Conservation (phyloP, 768 basidiomycete species). For the Lactarius psammicola region DNA sequence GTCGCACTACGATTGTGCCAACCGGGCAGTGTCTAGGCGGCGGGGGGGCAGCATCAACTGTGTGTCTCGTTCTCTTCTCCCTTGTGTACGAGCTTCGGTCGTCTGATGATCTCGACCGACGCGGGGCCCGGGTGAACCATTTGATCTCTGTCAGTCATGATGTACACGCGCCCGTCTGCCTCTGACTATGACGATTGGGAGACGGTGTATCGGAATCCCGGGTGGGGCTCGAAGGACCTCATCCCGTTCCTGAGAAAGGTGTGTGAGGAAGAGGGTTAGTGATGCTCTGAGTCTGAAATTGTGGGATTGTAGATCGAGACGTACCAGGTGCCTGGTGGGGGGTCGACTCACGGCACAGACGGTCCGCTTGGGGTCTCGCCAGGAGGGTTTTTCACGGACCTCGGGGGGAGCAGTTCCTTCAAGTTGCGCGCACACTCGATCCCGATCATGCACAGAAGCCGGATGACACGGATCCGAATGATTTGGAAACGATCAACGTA, state of each 20-base stretch:
- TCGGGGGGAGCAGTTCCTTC: constrained; percentile 34
- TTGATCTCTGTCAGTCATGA: constrained; percentile 25
- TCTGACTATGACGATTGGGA: constrained; percentile 71
- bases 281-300: neutral
- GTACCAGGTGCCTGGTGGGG: constrained; percentile 35
- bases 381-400: constrained; percentile 31
- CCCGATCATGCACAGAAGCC: constrained; percentile 25
- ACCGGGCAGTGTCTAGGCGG: constrained; percentile 56
- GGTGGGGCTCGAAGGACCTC: constrained; percentile 58
- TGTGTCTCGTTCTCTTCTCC: constrained; percentile 29
- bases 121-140: too few relatives aligned
- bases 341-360: constrained; percentile 44
- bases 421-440: constrained; percentile 32
- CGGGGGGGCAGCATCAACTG: constrained; percentile 61
- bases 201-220: constrained; percentile 47
- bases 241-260: constrained; percentile 62
- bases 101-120: neutral
- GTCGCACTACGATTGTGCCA: constrained; percentile 45
- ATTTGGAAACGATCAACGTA: constrained; percentile 31
- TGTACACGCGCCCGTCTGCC: constrained; percentile 57
- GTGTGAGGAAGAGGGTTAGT: neutral
- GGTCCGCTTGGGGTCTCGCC: constrained; percentile 45
- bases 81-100: neutral
- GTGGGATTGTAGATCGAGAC: constrained; percentile 38
- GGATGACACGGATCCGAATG: constrained; percentile 29